Evolutionary conservation across 352 stramenopile genomes (phyloP).

Genomic region (Pythium coloratum): DNA sequence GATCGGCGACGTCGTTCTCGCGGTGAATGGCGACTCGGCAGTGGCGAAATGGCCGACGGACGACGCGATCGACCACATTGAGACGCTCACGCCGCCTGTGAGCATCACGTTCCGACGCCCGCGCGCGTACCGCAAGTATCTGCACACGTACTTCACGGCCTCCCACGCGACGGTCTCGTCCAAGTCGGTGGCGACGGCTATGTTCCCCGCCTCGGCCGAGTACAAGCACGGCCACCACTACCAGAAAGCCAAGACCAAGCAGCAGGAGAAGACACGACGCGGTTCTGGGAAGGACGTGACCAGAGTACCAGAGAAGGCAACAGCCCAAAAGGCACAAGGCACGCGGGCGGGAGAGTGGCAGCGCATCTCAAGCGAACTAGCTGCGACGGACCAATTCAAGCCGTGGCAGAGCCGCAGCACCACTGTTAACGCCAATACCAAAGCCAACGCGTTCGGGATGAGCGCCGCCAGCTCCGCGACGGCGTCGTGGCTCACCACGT

Average conservation of each 20-base stretch:
- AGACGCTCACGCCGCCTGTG: constrained; percentile 42
- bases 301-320: not conserved
- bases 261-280: not conserved
- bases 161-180: constrained; percentile 42
- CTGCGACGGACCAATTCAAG: constrained; percentile 60
- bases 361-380: constrained; percentile 44
- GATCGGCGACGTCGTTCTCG: constrained; percentile 69
- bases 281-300: not conserved
- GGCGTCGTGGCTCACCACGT: constrained; percentile 25
- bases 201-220: constrained; percentile 67
- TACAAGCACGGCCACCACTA: constrained; percentile 45
- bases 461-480: not conserved
- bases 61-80: constrained; percentile 61
- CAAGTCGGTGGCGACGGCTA: constrained; percentile 49
- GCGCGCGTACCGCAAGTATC: constrained; percentile 54
- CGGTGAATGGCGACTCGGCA: constrained; percentile 54
- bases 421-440: not conserved
- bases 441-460: not conserved
- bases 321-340: not conserved
- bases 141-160: constrained; percentile 42
- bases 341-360: constrained; percentile 28
- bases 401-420: constrained; percentile 31
- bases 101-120: constrained; percentile 56
- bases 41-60: constrained; percentile 49
- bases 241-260: constrained; percentile 18